Percentiles rank a stretch among this genome's conserved stretches.
phyloP scores from a whole-genome alignment of 2,329 filamentous ascomycete species.

The Coniochaeta sp. region DNA sequence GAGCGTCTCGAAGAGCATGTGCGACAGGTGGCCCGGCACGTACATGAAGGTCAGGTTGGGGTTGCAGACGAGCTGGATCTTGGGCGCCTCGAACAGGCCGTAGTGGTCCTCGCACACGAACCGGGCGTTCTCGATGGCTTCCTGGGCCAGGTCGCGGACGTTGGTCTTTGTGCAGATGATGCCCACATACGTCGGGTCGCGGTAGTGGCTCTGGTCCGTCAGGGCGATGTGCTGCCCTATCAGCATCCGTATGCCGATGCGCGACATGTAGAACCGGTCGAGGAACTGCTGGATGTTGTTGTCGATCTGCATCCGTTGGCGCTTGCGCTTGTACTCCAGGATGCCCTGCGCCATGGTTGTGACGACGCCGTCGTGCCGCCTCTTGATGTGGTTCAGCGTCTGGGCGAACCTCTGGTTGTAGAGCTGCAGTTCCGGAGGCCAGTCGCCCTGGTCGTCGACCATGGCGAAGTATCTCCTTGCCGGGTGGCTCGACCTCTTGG shows the following conservation, averaged over 20 bases:
- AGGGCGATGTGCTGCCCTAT: constrained; percentile 98
- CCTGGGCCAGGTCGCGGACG: constrained; percentile 86
- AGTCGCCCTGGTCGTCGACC: constrained; percentile 79
- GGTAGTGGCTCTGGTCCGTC: constrained; percentile 83
- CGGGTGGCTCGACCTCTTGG: constrained; percentile 39
- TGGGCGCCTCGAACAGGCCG: constrained; percentile 91
- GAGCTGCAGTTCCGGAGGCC: constrained; percentile 89
- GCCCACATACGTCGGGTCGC: constrained; percentile 90
- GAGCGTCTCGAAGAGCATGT: constrained; percentile 98
- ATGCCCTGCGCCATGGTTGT: constrained; percentile 98
- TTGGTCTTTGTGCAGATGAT: constrained; percentile 99
- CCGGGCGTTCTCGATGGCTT: constrained; percentile 97
- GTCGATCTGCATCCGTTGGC: constrained; percentile 97
- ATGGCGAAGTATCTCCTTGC: constrained; percentile 80
- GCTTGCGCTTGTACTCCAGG: constrained; percentile 92
- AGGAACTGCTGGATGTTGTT: constrained; percentile 95
- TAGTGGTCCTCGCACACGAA: constrained; percentile 99
- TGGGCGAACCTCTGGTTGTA: constrained; percentile 91
- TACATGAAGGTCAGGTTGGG: constrained; percentile 98
- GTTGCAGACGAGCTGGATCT: constrained; percentile 93
- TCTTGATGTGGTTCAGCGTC: constrained; percentile 88
- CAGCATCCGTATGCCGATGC: constrained; percentile 97
- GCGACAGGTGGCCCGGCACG: constrained; percentile 93
- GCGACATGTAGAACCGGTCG: constrained; percentile 99
- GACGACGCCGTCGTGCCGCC: constrained; percentile 92